A percentile compares a stretch with the other conserved stretches of the same genome.
Evolutionary conservation across 2,329 filamentous ascomycete genomes (phyloP).

Genomic region (Exophiala xenobiotica): DNA sequence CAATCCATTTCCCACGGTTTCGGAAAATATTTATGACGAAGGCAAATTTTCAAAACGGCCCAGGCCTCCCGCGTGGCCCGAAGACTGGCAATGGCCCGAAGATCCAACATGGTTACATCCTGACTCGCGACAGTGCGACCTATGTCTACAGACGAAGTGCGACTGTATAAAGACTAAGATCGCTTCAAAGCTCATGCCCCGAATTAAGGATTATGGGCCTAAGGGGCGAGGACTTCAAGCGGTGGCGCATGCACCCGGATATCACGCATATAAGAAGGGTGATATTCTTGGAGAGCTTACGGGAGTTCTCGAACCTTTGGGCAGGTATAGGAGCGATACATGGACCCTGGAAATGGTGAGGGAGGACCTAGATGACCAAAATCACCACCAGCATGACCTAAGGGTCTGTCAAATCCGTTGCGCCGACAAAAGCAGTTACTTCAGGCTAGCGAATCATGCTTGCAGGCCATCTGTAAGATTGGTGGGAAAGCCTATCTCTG

Average conservation of each 20-base stretch:
- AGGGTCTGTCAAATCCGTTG: too few relatives aligned
- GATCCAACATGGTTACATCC: neutral
- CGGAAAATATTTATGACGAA: neutral
- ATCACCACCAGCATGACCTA: too few relatives aligned
- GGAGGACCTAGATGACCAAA: too few relatives aligned
- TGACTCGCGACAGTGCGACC: neutral
- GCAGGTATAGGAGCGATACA: too few relatives aligned
- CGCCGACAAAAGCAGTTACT: too few relatives aligned
- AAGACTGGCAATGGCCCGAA: neutral
- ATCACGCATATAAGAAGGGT: neutral
- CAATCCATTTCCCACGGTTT: neutral
- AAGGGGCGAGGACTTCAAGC: constrained; percentile 3
- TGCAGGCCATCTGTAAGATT: too few relatives aligned
- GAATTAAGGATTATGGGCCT: neutral
- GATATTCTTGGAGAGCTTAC: neutral
- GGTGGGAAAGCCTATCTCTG: too few relatives aligned
- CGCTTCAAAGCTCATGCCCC: neutral
- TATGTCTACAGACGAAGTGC: neutral
- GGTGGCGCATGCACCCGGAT: neutral
- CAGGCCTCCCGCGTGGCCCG: neutral
- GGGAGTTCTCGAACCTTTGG: too few relatives aligned
- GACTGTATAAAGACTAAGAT: neutral
- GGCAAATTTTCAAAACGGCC: neutral
- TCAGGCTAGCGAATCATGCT: too few relatives aligned
- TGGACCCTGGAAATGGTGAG: too few relatives aligned